phyloP scores from a whole-genome alignment of 805 yeast genomes.

The Jamesozyma rosinii region DNA sequence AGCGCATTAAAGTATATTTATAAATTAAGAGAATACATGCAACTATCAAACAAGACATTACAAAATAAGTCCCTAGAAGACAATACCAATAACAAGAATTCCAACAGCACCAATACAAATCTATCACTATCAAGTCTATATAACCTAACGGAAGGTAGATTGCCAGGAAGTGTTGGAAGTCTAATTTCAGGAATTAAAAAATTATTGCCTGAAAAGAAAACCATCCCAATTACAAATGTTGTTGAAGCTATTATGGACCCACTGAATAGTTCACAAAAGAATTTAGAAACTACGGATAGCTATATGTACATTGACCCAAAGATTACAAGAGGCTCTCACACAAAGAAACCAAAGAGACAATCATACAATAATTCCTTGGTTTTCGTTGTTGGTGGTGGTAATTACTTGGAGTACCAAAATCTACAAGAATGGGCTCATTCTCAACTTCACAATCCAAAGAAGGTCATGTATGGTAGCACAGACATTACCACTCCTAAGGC shows the following conservation, averaged over 20 bases:
- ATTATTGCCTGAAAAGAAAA: slow-evolving; percentile 77
- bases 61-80: slow-evolving; percentile 28
- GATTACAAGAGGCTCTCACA: slow-evolving; percentile 75
- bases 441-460: slow-evolving; percentile 36
- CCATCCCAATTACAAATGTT: slow-evolving; percentile 79
- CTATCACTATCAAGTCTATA: slow-evolving; percentile 61
- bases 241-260: slow-evolving; percentile 93
- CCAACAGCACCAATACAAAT: slow-evolving; percentile 15
- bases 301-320: slow-evolving; percentile 86
- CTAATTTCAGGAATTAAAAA: slow-evolving; percentile 81
- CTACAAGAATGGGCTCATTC: slow-evolving; percentile 75
- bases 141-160: slow-evolving; percentile 70
- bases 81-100: slow-evolving; percentile 26
- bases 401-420: slow-evolving; percentile 87
- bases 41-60: slow-evolving; percentile 38
- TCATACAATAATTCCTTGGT: slow-evolving; percentile 74
- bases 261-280: slow-evolving; percentile 46
- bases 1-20: slow-evolving; percentile 63
- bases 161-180: slow-evolving; percentile 84
- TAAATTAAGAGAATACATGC: slow-evolving; percentile 69
- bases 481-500: slow-evolving; percentile 60
- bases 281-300: slow-evolving; percentile 73
- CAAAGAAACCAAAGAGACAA: slow-evolving; percentile 80
- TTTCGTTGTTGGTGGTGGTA: slow-evolving; percentile 95
- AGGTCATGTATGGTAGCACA: slow-evolving; percentile 81